Evolutionary conservation across 2,329 filamentous ascomycete genomes (phyloP), one percentile per base, ranked within the genome.

Genomic region (Exophiala oligosperma): DNA sequence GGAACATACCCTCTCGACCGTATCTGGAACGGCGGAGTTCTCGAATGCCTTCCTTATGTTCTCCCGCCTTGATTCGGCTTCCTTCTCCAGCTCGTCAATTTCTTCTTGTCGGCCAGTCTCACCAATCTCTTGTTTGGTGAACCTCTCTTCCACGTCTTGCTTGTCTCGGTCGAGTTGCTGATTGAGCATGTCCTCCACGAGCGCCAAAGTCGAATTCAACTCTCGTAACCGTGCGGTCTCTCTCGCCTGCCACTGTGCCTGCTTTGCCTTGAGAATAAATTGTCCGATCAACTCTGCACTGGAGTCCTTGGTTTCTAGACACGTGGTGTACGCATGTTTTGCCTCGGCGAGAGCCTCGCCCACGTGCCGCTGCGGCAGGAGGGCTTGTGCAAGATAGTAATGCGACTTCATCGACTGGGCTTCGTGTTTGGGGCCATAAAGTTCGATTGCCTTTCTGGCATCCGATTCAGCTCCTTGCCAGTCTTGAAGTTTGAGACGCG

Each of bases 301-400:
- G 59, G 83, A 84, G 69, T 87, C 88, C 68, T 84, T 82, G 21
- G 77, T 80, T 23, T 77, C 76, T 17, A 86, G 78, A 72, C 89
- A 92, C 4, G 88, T 75, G 3, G 83, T 76, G 74, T 96, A 95
- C 7, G 93, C 93, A 38, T 77, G 80, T 24, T 87, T 77, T 0
- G 90, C 91, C 57, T 84, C 85, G 1, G 79, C 74, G 12, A 95
- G 81, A 0, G 92, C 92, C 68, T 88, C 88, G 58, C 90, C 85
- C 37, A 85, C 87, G 64, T 89, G 84, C 51, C 84, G 79, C 1
- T 96, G 80, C 1, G 82, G 82, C n/a, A 96, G 79, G 64, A 95
- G 86, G 0, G 92, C 91, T 74, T 96, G 89, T 2, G 91, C 87
- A 26, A 96, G 83, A 70, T 92, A 90, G 73, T 89, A 95, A 69